These are phyloP conservation scores for Naganishia albida DNA, from an alignment of 1,284 basidiomycete genomes.

Conservation along the genomic window DNA sequence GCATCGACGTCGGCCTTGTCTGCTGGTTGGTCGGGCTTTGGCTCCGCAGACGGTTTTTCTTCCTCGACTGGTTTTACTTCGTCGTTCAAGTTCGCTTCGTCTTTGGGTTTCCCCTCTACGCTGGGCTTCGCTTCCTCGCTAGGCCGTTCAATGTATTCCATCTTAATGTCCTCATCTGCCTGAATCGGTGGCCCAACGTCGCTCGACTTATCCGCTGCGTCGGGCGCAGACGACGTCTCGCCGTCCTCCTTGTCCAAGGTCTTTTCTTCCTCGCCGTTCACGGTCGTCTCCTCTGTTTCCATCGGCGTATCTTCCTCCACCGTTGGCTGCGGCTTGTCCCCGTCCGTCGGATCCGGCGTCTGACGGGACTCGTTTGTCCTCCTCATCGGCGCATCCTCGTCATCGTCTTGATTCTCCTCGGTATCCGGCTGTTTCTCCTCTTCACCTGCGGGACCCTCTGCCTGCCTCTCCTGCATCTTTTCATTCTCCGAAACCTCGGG, in stretches of 20 bases:
- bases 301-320: constrained; percentile 7
- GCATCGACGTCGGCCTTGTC: background rate
- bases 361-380: background rate
- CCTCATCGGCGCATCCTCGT: constrained; percentile 9
- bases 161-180: constrained; percentile 4
- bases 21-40: background rate
- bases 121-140: background rate
- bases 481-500: background rate
- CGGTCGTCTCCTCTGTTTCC: background rate
- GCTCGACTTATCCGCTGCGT: background rate
- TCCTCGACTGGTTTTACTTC: background rate
- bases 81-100: too few species aligned
- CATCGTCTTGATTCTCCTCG: constrained; percentile 12
- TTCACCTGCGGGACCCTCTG: background rate
- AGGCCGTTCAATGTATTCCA: background rate
- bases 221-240: constrained; percentile 1
- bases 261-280: background rate
- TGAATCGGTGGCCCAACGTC: background rate
- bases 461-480: background rate
- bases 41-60: background rate
- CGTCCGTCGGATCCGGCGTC: background rate
- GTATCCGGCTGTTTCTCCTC: constrained; percentile 3
- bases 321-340: constrained; percentile 8
- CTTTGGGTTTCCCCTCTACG: background rate
- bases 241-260: constrained; percentile 7